A percentile compares a stretch with the other conserved stretches of the same genome.
Conservation (phyloP, 1,284 basidiomycete species). For the Melanopsichium pennsylvanicum region DNA sequence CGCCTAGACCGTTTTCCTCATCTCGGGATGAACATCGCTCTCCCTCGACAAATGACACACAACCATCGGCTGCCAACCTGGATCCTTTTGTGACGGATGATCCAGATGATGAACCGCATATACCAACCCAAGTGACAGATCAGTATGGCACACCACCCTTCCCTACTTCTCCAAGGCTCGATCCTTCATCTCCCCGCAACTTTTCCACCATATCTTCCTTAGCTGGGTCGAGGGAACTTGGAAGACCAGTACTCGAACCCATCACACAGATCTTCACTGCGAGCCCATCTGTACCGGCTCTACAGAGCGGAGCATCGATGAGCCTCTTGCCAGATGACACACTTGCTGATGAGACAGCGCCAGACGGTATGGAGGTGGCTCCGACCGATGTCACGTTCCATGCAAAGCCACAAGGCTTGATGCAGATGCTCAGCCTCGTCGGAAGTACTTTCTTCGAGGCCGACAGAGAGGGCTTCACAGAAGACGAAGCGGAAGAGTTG, state of each 20-base stretch:
- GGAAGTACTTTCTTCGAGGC: slow-evolving; percentile 56
- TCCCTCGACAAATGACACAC: background rate
- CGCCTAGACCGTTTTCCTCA: background rate
- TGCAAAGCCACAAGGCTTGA: slow-evolving; percentile 46
- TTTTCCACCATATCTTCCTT: slow-evolving; percentile 44
- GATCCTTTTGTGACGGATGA: slow-evolving; percentile 4
- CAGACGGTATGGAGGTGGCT: background rate
- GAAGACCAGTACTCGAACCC: slow-evolving; percentile 19
- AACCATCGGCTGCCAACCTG: background rate
- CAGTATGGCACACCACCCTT: slow-evolving; percentile 23
- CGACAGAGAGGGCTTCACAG: slow-evolving; percentile 39
- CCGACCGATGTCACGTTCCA: slow-evolving; percentile 21
- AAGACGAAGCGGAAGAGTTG: slow-evolving; percentile 31
- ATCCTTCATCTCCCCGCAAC: slow-evolving; percentile 38
- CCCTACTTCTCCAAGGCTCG: slow-evolving; percentile 33
- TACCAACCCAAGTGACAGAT: slow-evolving; percentile 1
- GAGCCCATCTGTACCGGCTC: background rate
- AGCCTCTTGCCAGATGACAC: background rate
- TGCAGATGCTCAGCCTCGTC: slow-evolving; percentile 60
- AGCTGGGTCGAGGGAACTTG: slow-evolving; percentile 31
- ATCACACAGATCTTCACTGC: slow-evolving; percentile 16
- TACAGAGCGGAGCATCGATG: background rate
- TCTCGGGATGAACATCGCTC: background rate
- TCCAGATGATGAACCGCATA: background rate
- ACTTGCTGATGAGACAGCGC: background rate